A percentile compares a stretch with the other conserved stretches of the same genome.
Evolutionary conservation across 352 stramenopile genomes (phyloP).

Genomic region (Phytophthora pisi): DNA sequence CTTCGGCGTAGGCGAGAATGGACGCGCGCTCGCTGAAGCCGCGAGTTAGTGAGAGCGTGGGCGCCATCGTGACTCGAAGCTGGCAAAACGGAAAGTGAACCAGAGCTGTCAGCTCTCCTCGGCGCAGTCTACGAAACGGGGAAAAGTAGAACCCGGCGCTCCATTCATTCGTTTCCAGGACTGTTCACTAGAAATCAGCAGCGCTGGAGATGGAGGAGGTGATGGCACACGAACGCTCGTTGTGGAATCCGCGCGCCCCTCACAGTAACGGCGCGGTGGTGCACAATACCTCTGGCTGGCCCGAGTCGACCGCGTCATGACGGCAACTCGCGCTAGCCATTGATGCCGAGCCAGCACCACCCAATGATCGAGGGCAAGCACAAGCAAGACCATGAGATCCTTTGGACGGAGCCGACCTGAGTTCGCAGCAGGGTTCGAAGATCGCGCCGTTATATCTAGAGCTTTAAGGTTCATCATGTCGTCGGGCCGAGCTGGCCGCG

Average conservation of each 20-base stretch:
- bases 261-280: not conserved
- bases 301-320: not conserved
- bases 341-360: too few relatives aligned
- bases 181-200: constrained; percentile 34
- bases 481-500: not conserved
- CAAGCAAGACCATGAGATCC: not conserved
- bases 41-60: constrained; percentile 11
- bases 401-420: not conserved
- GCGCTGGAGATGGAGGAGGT: constrained; percentile 1
- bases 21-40: constrained; percentile 22
- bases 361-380: not conserved
- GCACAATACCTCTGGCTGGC: constrained; percentile 16
- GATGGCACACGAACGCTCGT: not conserved
- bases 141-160: constrained; percentile 3
- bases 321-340: not conserved
- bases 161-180: constrained; percentile 3
- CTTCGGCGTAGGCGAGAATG: constrained; percentile 24
- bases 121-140: not conserved
- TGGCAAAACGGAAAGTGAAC: constrained; percentile 30
- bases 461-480: not conserved
- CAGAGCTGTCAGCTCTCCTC: not conserved
- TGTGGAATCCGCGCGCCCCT: not conserved
- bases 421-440: constrained; percentile 7
- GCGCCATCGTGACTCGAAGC: constrained; percentile 12
- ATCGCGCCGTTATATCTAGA: constrained; percentile 13